Percentiles rank a stretch among this genome's conserved stretches.
Conservation (phyloP, 805 yeast species). For the Saccharomycopsis javanensis region DNA sequence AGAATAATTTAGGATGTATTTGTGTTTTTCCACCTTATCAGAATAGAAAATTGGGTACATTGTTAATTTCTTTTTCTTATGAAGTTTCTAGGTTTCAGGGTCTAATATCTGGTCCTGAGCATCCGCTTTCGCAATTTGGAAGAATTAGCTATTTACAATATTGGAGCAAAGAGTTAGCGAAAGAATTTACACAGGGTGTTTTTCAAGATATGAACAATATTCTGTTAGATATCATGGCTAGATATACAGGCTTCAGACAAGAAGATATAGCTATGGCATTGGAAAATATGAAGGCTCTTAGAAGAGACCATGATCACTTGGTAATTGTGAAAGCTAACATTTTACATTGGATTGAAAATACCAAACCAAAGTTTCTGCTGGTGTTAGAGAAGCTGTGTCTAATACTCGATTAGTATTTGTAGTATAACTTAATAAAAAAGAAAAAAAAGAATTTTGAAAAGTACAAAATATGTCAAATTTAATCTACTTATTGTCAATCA, state of each 20-base stretch:
- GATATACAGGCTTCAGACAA: slow-evolving; percentile 51
- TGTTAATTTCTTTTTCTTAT: slow-evolving; percentile 77
- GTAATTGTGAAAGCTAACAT: not conserved
- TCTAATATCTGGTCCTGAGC: slow-evolving; percentile 77
- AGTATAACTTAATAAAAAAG: not conserved
- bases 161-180: slow-evolving; percentile 55
- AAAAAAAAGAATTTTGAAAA: not conserved
- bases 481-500: too few species aligned
- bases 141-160: slow-evolving; percentile 56
- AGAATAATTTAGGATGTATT: slow-evolving; percentile 84
- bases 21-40: slow-evolving; percentile 90
- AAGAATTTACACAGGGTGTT: slow-evolving; percentile 33
- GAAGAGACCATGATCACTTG: not conserved
- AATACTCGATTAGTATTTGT: not conserved
- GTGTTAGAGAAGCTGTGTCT: not conserved
- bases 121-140: slow-evolving; percentile 82
- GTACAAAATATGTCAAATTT: too few species aligned
- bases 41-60: slow-evolving; percentile 62
- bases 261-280: slow-evolving; percentile 54
- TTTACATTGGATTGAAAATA: not conserved
- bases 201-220: slow-evolving; percentile 26
- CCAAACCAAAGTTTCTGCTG: not conserved
- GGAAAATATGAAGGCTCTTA: slow-evolving; percentile 41
- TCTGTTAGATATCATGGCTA: slow-evolving; percentile 41
- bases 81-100: slow-evolving; percentile 58